Evolutionary conservation across 371 early-diverging fungal species (phyloP), one percentile per base, ranked within the genome.

Genomic region (Mucor plumbeus): DNA sequence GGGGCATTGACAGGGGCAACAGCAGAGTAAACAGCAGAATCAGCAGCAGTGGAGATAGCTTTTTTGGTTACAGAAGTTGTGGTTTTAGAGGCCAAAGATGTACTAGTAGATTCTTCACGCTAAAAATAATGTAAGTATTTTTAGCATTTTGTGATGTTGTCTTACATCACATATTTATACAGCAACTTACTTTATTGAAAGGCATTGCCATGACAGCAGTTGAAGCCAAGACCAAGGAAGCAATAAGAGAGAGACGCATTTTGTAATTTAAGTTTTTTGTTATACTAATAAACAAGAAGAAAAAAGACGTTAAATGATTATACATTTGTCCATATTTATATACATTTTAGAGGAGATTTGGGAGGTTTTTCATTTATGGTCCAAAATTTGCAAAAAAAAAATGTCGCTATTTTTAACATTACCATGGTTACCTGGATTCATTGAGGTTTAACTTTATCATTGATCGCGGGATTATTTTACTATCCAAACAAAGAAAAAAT

Each of bases 211-310:
- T 40, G 31, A 54, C 26, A 39, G 34, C 63, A 54, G 39, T 36
- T 31, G 63, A 53, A 40, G 63, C 55, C 50, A 61, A 35, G 7
- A 54, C 41, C 14, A 63, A 55, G 41, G 63, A 53, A 54, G 55
- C 41, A 31, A 48, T 19, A 36, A 61, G 33, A 19, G 55, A 40
- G 33, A 63, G 54, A 40, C 39, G 63, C 63, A 63, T 63, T 48
- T 50, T 26, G 21, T 11, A 21, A 19, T 21, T 50, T 26, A 38
- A 38, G 5, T 1, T 7, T 11, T 38, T 38, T 50, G 21, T 11
- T 50, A 11, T 50, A 50, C 9, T 44, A 44, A 15, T 17, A 17
- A 50, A 50, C 3, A 7, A 11, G 11, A 50, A 50, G 26, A 50
- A 50, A 5, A 50, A 50, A 7, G 5, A 0, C 13, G 0, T 21